A percentile compares a stretch with the other conserved stretches of the same genome.
phyloP scores from a whole-genome alignment of 1,284 basidiomycete genomes.

The Apiotrichum montevideense region DNA sequence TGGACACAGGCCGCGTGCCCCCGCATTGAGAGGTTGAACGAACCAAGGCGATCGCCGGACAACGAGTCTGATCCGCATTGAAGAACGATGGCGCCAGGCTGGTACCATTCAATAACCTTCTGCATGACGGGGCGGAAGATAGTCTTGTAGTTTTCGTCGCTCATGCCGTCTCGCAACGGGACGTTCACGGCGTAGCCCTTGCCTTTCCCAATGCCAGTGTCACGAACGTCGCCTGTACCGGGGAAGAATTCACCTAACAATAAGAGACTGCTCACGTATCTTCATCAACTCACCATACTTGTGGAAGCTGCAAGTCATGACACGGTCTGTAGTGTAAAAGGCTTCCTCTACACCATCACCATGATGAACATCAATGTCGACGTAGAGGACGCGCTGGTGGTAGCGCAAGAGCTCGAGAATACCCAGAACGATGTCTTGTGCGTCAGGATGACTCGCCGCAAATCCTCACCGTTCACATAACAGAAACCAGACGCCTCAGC shows the following conservation, averaged over 20 bases:
- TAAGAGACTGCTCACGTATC: neutral
- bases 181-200: conserved; percentile 93
- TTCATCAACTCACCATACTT: conserved; percentile 65
- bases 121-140: conserved; percentile 95
- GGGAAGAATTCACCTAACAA: conserved; percentile 74
- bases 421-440: conserved; percentile 80
- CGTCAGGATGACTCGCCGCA: neutral
- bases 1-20: conserved; percentile 97
- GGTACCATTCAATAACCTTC: conserved; percentile 92
- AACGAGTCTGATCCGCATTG: conserved; percentile 99
- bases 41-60: conserved; percentile 92
- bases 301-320: conserved; percentile 98
- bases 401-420: conserved; percentile 92
- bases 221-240: conserved; percentile 91
- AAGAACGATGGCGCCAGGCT: conserved; percentile 90
- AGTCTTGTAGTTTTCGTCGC: conserved; percentile 89
- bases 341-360: conserved; percentile 99
- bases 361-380: conserved; percentile 98
- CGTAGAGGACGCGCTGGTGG: conserved; percentile 90
- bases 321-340: conserved; percentile 96
- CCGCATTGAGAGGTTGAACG: conserved; percentile 94
- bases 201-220: conserved; percentile 86
- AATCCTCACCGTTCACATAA: conserved; percentile 80
- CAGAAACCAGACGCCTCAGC: conserved; percentile 98
- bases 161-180: conserved; percentile 90